These are phyloP conservation scores for Saccharomyces paradoxus DNA, from an alignment of 805 yeast genomes.

Conservation along the genomic window DNA sequence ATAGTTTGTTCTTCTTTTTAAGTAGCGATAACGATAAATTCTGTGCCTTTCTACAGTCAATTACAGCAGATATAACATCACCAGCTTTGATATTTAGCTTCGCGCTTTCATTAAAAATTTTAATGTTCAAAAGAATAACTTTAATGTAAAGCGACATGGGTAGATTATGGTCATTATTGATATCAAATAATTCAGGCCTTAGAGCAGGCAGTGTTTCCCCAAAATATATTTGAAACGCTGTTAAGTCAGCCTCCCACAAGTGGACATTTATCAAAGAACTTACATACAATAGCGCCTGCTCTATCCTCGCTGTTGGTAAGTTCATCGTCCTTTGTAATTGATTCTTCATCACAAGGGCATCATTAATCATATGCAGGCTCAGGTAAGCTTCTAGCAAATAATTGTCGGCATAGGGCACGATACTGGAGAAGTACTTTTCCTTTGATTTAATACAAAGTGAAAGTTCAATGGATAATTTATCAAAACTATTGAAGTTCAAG, in stretches of 20 bases:
- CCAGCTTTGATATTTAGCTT: constrained; percentile 11
- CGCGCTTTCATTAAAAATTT: constrained; percentile 15
- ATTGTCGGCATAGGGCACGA: constrained; percentile 5
- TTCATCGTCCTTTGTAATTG: neutral
- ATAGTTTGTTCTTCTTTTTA: constrained; percentile 30
- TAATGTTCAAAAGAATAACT: constrained; percentile 25
- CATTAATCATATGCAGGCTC: constrained; percentile 13
- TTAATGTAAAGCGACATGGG: constrained; percentile 17
- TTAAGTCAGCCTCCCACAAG: constrained; percentile 10
- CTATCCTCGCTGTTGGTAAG: constrained; percentile 6
- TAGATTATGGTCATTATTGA: constrained; percentile 16
- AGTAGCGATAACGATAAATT: constrained; percentile 47
- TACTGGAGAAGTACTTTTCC: constrained; percentile 5
- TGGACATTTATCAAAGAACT: neutral
- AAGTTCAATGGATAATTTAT: constrained; percentile 14
- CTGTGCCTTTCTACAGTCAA: constrained; percentile 41
- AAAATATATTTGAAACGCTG: constrained; percentile 16
- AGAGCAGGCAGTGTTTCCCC: constrained; percentile 7
- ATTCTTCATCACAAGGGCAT: neutral
- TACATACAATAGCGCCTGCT: constrained; percentile 7
- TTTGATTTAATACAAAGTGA: constrained; percentile 2
- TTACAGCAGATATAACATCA: constrained; percentile 19
- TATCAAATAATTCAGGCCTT: constrained; percentile 20
- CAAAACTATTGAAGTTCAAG: constrained; percentile 21
- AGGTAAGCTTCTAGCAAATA: constrained; percentile 10